These are phyloP conservation scores for Mycena indigotica DNA, from an alignment of 768 basidiomycete genomes.

Conservation along the genomic window DNA sequence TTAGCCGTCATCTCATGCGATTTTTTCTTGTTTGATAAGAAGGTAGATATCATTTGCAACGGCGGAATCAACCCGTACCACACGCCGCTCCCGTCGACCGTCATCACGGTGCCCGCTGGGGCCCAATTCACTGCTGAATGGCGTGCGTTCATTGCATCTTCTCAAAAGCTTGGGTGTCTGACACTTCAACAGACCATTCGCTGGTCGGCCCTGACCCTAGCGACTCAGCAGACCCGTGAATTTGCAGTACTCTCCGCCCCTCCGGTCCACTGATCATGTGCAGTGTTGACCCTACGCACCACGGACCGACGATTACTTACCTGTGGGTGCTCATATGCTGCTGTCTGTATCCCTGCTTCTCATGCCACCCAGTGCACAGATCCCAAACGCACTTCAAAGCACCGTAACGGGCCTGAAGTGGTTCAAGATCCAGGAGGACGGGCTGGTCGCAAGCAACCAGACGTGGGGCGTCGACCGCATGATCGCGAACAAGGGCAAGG, in stretches of 20 bases:
- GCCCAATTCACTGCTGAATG: conserved; percentile 55
- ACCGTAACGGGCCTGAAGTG: conserved; percentile 43
- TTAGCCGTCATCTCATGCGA: background rate
- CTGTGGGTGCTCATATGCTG: conserved; percentile 36
- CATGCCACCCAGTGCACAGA: conserved; percentile 39
- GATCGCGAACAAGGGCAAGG: conserved; percentile 43
- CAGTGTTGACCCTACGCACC: conserved; percentile 49
- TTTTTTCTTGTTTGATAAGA: background rate
- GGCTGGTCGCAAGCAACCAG: conserved; percentile 28
- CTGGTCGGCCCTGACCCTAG: conserved; percentile 43
- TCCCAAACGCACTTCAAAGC: conserved; percentile 38
- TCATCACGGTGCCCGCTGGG: conserved; percentile 57
- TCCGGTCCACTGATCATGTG: background rate
- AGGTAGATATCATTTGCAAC: conserved; percentile 51
- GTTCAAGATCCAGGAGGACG: conserved; percentile 50
- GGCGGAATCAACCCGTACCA: conserved; percentile 60
- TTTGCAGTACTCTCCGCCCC: conserved; percentile 17
- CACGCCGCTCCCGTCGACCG: conserved; percentile 43
- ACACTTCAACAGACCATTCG: conserved; percentile 35
- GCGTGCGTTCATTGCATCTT: conserved; percentile 34
- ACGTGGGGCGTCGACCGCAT: conserved; percentile 43
- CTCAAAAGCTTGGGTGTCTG: conserved; percentile 15
- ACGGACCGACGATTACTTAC: conserved; percentile 55
- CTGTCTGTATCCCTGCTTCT: background rate
- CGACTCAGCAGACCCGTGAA: conserved; percentile 44